phyloP scores from a whole-genome alignment of 805 yeast species.

The Yarrowia divulgata region DNA sequence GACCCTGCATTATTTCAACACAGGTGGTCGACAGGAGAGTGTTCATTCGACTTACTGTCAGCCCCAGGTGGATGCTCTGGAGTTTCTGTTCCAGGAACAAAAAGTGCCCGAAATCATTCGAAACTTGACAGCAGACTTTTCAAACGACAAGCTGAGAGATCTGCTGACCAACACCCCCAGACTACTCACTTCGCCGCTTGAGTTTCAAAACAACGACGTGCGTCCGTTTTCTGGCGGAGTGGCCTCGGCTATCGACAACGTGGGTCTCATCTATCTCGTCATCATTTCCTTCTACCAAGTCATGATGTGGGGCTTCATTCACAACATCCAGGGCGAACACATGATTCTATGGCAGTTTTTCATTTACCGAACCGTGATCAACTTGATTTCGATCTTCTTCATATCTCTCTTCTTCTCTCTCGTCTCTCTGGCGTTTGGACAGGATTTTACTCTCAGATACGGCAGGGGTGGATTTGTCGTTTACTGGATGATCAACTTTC shows the following conservation, averaged over 20 bases:
- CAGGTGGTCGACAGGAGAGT: slow-evolving; percentile 48
- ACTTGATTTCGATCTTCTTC: slow-evolving; percentile 49
- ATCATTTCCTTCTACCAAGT: slow-evolving; percentile 77
- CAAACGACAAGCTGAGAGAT: slow-evolving; percentile 1
- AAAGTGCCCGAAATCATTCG: slow-evolving; percentile 46
- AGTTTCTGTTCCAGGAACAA: slow-evolving; percentile 46
- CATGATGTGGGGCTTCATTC: slow-evolving; percentile 44
- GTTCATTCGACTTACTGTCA: slow-evolving; percentile 56
- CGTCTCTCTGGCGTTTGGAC: slow-evolving; percentile 72
- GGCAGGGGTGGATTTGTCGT: slow-evolving; percentile 76
- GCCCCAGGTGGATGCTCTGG: slow-evolving; percentile 55
- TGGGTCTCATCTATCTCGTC: slow-evolving; percentile 75
- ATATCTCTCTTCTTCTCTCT: slow-evolving; percentile 65
- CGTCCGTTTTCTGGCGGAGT: slow-evolving; percentile 50
- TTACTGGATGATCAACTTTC: slow-evolving; percentile 71
- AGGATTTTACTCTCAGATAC: slow-evolving; percentile 63
- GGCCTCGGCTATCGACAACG: slow-evolving; percentile 46
- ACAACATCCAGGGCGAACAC: slow-evolving; percentile 11
- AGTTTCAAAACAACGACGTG: slow-evolving; percentile 47
- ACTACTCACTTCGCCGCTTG: slow-evolving; percentile 51
- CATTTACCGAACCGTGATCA: slow-evolving; percentile 20
- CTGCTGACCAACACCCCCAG: slow-evolving; percentile 44
- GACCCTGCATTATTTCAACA: slow-evolving; percentile 44
- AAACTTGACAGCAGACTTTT: slow-evolving; percentile 42
- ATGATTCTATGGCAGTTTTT: slow-evolving; percentile 31